These are phyloP conservation scores for Histomonas meleagridis DNA, from an alignment of 208 protist genomes.

Conservation along the genomic window DNA sequence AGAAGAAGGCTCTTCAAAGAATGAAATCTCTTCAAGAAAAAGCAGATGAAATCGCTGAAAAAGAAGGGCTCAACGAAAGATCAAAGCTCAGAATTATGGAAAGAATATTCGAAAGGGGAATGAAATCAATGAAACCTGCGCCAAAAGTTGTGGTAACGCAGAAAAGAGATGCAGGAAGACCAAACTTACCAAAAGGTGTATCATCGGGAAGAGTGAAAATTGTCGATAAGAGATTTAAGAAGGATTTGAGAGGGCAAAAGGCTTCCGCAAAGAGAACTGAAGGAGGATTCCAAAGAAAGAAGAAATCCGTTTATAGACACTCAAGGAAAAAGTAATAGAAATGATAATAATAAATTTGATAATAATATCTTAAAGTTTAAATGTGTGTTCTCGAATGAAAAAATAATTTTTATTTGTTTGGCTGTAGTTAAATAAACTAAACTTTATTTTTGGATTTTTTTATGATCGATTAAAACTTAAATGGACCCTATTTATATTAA, in stretches of 20 bases:
- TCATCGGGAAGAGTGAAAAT: not conserved
- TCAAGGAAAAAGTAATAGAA: not conserved
- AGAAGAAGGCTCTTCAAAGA: constrained; percentile 21
- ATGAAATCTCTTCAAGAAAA: constrained; percentile 32
- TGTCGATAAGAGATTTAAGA: constrained; percentile 8
- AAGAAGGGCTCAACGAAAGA: constrained; percentile 7
- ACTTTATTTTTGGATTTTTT: too few species aligned
- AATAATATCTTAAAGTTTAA: too few species aligned
- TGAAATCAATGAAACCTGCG: not conserved
- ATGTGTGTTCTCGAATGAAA: too few species aligned
- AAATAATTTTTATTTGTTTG: too few species aligned
- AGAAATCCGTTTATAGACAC: constrained; percentile 21
- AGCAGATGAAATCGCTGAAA: constrained; percentile 28
- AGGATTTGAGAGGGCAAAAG: not conserved
- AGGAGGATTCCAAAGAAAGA: not conserved
- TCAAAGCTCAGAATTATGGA: not conserved
- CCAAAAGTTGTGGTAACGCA: not conserved
- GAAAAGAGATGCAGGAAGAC: not conserved
- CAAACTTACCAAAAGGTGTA: not conserved
- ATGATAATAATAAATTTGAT: too few species aligned
- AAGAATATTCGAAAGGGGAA: not conserved
- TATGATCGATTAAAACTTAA: too few species aligned
- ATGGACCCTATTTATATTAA: too few species aligned
- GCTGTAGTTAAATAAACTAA: too few species aligned
- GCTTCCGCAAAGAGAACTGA: not conserved